Conservation (phyloP, 2,329 filamentous ascomycete genomes). For the Paecilomyces formosus region DNA sequence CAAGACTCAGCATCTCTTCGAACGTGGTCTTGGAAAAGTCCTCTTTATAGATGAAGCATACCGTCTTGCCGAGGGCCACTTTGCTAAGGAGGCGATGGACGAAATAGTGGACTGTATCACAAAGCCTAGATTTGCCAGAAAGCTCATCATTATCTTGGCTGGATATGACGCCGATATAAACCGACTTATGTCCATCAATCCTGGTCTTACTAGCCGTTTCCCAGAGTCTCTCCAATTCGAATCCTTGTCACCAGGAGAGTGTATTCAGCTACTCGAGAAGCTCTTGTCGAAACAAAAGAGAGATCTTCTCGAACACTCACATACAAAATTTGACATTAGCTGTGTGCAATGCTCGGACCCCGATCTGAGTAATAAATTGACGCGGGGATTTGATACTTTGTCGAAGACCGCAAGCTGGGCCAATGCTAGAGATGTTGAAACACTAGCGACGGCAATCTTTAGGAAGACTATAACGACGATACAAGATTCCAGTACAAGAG, state of each 20-base stretch:
- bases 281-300: constrained; percentile 24
- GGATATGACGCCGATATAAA: constrained; percentile 64
- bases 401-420: constrained; percentile 48
- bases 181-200: constrained; percentile 52
- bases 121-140: constrained; percentile 50
- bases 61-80: constrained; percentile 52
- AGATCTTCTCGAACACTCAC: constrained; percentile 8
- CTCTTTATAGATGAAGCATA: constrained; percentile 70
- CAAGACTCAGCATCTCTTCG: constrained; percentile 54
- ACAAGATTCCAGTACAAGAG: constrained; percentile 7
- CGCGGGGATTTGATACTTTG: constrained; percentile 34
- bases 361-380: constrained; percentile 10
- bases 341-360: no score
- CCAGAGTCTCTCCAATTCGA: constrained; percentile 54
- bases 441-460: constrained; percentile 47
- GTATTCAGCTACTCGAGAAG: constrained; percentile 41
- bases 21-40: constrained; percentile 57
- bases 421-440: constrained; percentile 56
- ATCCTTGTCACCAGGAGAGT: constrained; percentile 36
- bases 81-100: constrained; percentile 49
- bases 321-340: constrained; percentile 17
- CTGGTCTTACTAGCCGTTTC: constrained; percentile 59
- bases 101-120: constrained; percentile 48
- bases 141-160: constrained; percentile 60
- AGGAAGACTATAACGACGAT: constrained; percentile 15